Percentiles rank a stretch among this genome's conserved stretches.
phyloP scores from a whole-genome alignment of 352 stramenopile genomes.

The Phytophthora palmivora region DNA sequence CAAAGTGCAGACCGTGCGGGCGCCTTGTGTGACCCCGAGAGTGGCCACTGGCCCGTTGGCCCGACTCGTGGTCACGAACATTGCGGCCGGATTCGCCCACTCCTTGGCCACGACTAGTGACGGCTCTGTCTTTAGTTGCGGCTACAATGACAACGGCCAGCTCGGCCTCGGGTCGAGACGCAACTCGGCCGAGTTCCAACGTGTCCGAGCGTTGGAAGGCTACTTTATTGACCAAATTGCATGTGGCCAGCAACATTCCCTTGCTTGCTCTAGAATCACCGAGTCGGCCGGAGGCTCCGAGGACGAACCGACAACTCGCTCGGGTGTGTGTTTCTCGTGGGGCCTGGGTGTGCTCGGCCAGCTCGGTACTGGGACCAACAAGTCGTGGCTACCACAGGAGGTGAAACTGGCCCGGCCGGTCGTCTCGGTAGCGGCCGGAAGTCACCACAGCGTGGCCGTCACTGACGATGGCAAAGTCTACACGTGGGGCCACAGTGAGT shows the following conservation, averaged over 20 bases:
- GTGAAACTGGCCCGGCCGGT: conserved; percentile 62
- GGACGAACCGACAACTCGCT: conserved; percentile 29
- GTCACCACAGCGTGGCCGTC: conserved; percentile 80
- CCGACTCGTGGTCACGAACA: conserved; percentile 54
- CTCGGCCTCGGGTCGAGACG: conserved; percentile 69
- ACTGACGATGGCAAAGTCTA: conserved; percentile 62
- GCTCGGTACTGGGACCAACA: conserved; percentile 67
- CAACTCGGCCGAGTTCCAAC: conserved; percentile 70
- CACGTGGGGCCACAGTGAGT: conserved; percentile 85
- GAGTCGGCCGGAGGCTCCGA: background rate
- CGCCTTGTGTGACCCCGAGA: conserved; percentile 57
- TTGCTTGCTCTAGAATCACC: conserved; percentile 54
- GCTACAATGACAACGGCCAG: conserved; percentile 88
- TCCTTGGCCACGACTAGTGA: conserved; percentile 65
- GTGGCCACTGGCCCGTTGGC: conserved; percentile 28
- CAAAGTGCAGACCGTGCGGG: conserved; percentile 66
- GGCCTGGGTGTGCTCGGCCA: conserved; percentile 79
- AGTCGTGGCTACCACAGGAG: conserved; percentile 68
- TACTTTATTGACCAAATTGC: conserved; percentile 70
- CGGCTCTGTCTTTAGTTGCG: conserved; percentile 71
- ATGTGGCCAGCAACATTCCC: conserved; percentile 81
- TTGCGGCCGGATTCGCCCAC: conserved; percentile 80
- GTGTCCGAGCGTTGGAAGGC: conserved; percentile 52
- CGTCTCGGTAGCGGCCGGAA: conserved; percentile 66
- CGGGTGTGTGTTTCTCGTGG: conserved; percentile 77